phyloP scores from a whole-genome alignment of 2,329 filamentous ascomycete species.

The Aspergillus sp. region DNA sequence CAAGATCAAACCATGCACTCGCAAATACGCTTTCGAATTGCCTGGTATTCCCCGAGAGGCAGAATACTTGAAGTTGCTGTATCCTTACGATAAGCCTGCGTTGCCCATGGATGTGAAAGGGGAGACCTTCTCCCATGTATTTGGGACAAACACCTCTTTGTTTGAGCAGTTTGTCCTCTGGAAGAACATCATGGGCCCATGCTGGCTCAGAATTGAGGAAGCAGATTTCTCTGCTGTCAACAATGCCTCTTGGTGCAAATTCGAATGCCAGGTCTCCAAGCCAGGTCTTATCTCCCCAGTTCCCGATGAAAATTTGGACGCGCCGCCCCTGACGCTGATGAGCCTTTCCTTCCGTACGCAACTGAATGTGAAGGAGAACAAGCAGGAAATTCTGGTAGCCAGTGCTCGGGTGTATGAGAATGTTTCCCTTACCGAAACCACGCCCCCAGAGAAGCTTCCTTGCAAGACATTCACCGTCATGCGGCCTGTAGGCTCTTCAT shows the following conservation, averaged over 20 bases:
- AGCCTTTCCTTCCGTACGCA: slow-evolving; percentile 84
- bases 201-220: slow-evolving; percentile 89
- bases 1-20: slow-evolving; percentile 85
- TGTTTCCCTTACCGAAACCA: slow-evolving; percentile 81
- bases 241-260: slow-evolving; percentile 95
- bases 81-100: slow-evolving; percentile 81
- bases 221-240: slow-evolving; percentile 81
- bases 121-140: slow-evolving; percentile 90
- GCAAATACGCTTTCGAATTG: slow-evolving; percentile 96
- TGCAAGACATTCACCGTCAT: slow-evolving; percentile 91
- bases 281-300: slow-evolving; percentile 73
- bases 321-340: slow-evolving; percentile 92
- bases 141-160: slow-evolving; percentile 86
- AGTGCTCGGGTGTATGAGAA: slow-evolving; percentile 93
- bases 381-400: slow-evolving; percentile 89
- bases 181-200: slow-evolving; percentile 99
- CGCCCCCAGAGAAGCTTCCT: slow-evolving; percentile 80
- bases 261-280: slow-evolving; percentile 79
- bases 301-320: slow-evolving; percentile 77
- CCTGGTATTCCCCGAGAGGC: slow-evolving; percentile 81
- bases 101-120: slow-evolving; percentile 71
- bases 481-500: slow-evolving; percentile 71
- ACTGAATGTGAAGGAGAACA: slow-evolving; percentile 89
- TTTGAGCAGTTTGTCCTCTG: slow-evolving; percentile 98
- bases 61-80: slow-evolving; percentile 92